phyloP scores from a whole-genome alignment of 257 asterid genomes.

The Capsicum rhomboideum region DNA sequence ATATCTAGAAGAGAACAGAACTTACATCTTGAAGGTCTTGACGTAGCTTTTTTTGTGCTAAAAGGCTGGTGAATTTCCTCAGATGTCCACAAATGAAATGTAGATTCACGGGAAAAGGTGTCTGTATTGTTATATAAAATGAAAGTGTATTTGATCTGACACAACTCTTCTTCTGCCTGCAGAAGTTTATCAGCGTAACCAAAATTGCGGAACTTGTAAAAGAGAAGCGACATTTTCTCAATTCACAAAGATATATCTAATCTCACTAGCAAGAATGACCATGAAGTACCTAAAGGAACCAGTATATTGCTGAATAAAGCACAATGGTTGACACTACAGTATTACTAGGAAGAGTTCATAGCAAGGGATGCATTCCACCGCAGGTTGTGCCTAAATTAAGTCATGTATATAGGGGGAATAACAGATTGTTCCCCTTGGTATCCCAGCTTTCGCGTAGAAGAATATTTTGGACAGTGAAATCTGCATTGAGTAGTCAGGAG shows the following conservation, averaged over 20 bases:
- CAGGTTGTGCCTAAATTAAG: neutral
- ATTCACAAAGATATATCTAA: neutral
- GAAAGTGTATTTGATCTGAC: neutral
- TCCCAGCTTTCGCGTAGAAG: conserved; percentile 11
- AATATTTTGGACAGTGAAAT: conserved; percentile 14
- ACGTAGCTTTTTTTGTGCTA: neutral
- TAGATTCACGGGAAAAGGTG: neutral
- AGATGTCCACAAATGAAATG: neutral
- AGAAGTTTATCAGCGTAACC: neutral
- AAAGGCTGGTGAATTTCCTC: neutral
- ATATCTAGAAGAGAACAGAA: neutral
- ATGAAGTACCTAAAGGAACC: neutral
- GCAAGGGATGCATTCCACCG: neutral
- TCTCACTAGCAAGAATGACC: neutral
- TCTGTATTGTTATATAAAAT: neutral
- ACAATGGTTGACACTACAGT: neutral
- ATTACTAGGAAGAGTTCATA: neutral
- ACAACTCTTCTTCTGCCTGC: neutral
- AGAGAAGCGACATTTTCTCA: neutral
- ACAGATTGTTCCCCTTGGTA: neutral
- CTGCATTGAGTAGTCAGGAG: conserved; percentile 29
- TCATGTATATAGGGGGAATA: neutral
- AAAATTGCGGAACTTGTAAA: neutral
- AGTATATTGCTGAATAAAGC: neutral
- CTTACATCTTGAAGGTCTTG: neutral